Evolutionary conservation across 768 basidiomycete genomes (phyloP).

Genomic region (Lactifluus subvellereus): DNA sequence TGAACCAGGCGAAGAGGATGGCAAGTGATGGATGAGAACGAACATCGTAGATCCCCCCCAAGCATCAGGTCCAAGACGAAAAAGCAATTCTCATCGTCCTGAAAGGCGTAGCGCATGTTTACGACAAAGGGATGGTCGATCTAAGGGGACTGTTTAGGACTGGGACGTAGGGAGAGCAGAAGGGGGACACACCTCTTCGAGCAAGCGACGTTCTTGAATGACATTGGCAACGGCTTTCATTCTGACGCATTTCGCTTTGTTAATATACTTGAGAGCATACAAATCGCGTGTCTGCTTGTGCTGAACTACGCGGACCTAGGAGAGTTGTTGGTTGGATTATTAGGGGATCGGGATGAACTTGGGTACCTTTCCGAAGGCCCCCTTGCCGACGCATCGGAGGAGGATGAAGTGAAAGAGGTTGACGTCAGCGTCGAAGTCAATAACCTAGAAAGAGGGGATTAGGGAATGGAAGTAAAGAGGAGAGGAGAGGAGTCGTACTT

Average conservation of each 20-base stretch:
- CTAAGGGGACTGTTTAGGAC: slow-evolving; percentile 36
- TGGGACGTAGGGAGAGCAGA: slow-evolving; percentile 23
- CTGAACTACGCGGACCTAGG: slow-evolving; percentile 95
- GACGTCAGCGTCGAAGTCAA: slow-evolving; percentile 93
- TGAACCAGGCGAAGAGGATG: slow-evolving; percentile 2
- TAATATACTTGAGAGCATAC: slow-evolving; percentile 99
- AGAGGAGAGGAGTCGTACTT: slow-evolving; percentile 40
- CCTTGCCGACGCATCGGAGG: slow-evolving; percentile 94
- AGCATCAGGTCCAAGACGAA: slow-evolving; percentile 98
- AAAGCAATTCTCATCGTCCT: slow-evolving; percentile 98
- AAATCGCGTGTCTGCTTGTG: slow-evolving; percentile 97
- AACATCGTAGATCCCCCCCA: slow-evolving; percentile 90
- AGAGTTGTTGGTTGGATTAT: slow-evolving; percentile 12
- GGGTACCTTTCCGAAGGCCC: slow-evolving; percentile 92
- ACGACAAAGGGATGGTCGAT: slow-evolving; percentile 95
- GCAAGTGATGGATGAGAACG: slow-evolving; percentile 30
- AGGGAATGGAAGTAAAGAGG: neutral
- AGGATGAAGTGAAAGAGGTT: slow-evolving; percentile 97
- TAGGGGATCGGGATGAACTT: slow-evolving; percentile 19
- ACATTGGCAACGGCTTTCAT: slow-evolving; percentile 99
- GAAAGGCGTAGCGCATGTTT: slow-evolving; percentile 93
- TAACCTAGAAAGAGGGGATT: slow-evolving; percentile 47
- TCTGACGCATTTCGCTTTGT: slow-evolving; percentile 95
- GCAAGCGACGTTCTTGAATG: slow-evolving; percentile 87
- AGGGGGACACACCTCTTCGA: slow-evolving; percentile 74